Evolutionary conservation across 139 green algal genomes (phyloP).

Genomic region (Tetradesmus lagerheimii): DNA sequence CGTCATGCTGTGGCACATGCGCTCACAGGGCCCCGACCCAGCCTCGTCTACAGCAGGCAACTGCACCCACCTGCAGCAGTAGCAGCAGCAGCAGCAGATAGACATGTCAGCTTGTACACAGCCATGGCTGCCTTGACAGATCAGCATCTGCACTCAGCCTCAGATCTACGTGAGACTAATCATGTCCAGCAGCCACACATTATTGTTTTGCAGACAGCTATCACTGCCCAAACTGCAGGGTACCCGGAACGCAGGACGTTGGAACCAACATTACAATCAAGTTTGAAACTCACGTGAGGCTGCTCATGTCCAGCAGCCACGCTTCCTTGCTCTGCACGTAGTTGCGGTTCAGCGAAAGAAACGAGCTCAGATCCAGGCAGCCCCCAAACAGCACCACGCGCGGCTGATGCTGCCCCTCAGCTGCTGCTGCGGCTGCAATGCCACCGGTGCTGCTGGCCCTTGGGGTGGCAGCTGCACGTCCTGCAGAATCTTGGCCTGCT

Average conservation of each 20-base stretch:
- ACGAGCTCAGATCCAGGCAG: constrained; percentile 57
- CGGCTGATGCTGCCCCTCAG: background rate
- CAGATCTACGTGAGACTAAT: background rate
- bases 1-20: constrained; percentile 81
- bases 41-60: constrained; percentile 7
- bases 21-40: constrained; percentile 48
- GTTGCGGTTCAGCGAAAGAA: constrained; percentile 56
- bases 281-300: constrained; percentile 54
- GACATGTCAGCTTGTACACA: no score
- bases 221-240: no score
- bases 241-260: no score
- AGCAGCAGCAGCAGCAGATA: background rate
- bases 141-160: no score
- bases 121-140: background rate
- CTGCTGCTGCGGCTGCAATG: background rate
- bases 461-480: background rate
- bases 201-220: background rate
- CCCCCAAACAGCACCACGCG: constrained; percentile 60
- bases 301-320: constrained; percentile 61
- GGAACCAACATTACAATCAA: background rate
- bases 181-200: background rate
- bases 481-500: background rate
- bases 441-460: background rate
- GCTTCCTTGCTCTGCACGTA: constrained; percentile 63
- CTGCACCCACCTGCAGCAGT: background rate